A percentile compares a stretch with the other conserved stretches of the same genome.
Evolutionary conservation across 208 protist genomes (phyloP).

Genomic region (Porcisia deanei): DNA sequence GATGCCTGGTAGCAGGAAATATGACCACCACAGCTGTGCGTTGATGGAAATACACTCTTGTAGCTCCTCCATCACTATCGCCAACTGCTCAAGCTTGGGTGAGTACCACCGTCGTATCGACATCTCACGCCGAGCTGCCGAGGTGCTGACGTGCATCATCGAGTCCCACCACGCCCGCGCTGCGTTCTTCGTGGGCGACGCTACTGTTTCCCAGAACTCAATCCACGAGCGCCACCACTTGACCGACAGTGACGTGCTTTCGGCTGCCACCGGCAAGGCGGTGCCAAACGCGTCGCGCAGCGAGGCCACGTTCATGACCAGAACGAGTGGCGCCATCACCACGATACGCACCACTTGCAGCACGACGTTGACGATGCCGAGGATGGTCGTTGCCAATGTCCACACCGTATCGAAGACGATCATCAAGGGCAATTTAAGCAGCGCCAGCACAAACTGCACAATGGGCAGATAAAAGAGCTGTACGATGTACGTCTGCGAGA

Average conservation of each 20-base stretch:
- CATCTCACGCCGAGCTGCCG: conserved; percentile 55
- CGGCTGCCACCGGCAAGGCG: conserved; percentile 39
- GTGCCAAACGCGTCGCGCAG: conserved; percentile 27
- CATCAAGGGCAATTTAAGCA: conserved; percentile 51
- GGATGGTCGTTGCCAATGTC: conserved; percentile 28
- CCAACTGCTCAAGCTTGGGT: conserved; percentile 24
- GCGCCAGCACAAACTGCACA: conserved; percentile 29
- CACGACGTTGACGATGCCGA: conserved; percentile 40
- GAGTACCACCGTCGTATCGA: conserved; percentile 74
- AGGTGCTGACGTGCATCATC: conserved; percentile 56
- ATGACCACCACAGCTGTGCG: conserved; percentile 33
- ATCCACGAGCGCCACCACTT: conserved; percentile 67
- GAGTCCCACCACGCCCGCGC: conserved; percentile 77
- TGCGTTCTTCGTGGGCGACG: conserved; percentile 79
- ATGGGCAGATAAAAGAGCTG: conserved; percentile 42
- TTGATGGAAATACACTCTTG: conserved; percentile 43
- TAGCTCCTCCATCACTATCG: conserved; percentile 13
- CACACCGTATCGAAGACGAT: conserved; percentile 53
- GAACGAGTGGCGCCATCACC: conserved; percentile 52
- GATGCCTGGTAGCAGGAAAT: conserved; percentile 16
- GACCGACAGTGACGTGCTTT: conserved; percentile 50
- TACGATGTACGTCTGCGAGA: conserved; percentile 63
- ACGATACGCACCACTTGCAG: conserved; percentile 50
- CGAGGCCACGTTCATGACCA: conserved; percentile 43
- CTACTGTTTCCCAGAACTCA: conserved; percentile 84